phyloP scores from a whole-genome alignment of 306 rosid genomes.

The Sophora flavescens region DNA sequence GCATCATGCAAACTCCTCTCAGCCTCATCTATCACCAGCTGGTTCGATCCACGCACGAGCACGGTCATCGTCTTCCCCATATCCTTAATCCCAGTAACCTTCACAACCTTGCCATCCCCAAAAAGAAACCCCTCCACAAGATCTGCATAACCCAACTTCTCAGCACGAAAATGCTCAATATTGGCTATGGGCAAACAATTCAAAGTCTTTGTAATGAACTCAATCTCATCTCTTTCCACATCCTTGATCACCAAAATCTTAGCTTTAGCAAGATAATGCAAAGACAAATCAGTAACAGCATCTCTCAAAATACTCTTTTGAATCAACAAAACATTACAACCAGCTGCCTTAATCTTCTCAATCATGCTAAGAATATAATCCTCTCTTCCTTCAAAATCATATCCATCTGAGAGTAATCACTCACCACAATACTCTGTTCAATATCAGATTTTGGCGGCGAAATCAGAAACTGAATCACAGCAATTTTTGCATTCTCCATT shows the following conservation, averaged over 20 bases:
- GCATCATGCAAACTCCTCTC: slow-evolving; percentile 98
- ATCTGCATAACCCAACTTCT: slow-evolving; percentile 91
- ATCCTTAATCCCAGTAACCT: slow-evolving; percentile 87
- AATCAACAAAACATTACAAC: slow-evolving; percentile 90
- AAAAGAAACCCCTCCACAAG: slow-evolving; percentile 88
- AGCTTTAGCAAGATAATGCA: slow-evolving; percentile 94
- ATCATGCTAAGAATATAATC: slow-evolving; percentile 87
- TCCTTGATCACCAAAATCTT: slow-evolving; percentile 96
- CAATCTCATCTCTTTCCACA: slow-evolving; percentile 98
- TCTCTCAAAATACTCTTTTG: slow-evolving; percentile 97
- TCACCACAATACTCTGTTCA: slow-evolving; percentile 95
- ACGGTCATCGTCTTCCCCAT: slow-evolving; percentile 93
- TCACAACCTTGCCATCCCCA: slow-evolving; percentile 96
- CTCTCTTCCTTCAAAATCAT: slow-evolving; percentile 94
- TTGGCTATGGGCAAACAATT: slow-evolving; percentile 94
- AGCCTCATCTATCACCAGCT: slow-evolving; percentile 86
- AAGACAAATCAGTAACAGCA: slow-evolving; percentile 89
- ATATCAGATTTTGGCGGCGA: slow-evolving; percentile 92
- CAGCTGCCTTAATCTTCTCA: slow-evolving; percentile 88
- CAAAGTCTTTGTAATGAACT: slow-evolving; percentile 91
- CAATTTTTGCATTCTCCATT: slow-evolving; percentile 90
- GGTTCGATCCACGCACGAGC: slow-evolving; percentile 90
- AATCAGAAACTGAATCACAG: slow-evolving; percentile 97
- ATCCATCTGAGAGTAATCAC: slow-evolving; percentile 96
- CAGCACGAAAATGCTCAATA: slow-evolving; percentile 87